Conservation (phyloP, 257 asterid species). For the Hygrophila difformis region DNA sequence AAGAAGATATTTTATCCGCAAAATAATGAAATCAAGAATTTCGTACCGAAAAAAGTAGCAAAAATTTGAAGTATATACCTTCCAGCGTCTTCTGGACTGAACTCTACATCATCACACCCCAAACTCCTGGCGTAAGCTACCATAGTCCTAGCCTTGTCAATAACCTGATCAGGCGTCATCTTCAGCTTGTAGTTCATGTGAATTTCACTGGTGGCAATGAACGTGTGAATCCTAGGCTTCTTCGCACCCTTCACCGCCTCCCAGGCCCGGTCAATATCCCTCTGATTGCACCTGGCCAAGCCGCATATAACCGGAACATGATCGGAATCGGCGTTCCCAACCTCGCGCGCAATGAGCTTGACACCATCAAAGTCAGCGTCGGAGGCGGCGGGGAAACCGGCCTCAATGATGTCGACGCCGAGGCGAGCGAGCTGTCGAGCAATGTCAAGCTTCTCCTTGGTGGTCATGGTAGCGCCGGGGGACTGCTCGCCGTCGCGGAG, state of each 20-base stretch:
- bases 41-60: not conserved
- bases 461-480: conserved; percentile 98
- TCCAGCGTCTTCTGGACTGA: conserved; percentile 99
- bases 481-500: conserved; percentile 99
- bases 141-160: conserved; percentile 85
- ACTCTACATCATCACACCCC: conserved; percentile 91
- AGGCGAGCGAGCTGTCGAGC: conserved; percentile 82
- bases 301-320: conserved; percentile 90
- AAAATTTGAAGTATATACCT: conserved; percentile 47
- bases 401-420: conserved; percentile 93
- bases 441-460: conserved; percentile 78
- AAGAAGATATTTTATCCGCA: no score
- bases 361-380: conserved; percentile 92
- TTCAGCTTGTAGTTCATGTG: conserved; percentile 86
- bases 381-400: conserved; percentile 93
- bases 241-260: conserved; percentile 83
- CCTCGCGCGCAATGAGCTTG: conserved; percentile 63
- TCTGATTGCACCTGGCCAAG: conserved; percentile 80
- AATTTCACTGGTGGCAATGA: conserved; percentile 94
- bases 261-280: conserved; percentile 89
- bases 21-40: not conserved
- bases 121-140: conserved; percentile 78
- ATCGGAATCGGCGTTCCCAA: conserved; percentile 41
- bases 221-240: conserved; percentile 89
- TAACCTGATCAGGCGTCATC: conserved; percentile 66